Evolutionary conservation across 1,139 yeast species (phyloP), one percentile per base, ranked within the genome.

Genomic region (Debaryomyces subglobosus): DNA sequence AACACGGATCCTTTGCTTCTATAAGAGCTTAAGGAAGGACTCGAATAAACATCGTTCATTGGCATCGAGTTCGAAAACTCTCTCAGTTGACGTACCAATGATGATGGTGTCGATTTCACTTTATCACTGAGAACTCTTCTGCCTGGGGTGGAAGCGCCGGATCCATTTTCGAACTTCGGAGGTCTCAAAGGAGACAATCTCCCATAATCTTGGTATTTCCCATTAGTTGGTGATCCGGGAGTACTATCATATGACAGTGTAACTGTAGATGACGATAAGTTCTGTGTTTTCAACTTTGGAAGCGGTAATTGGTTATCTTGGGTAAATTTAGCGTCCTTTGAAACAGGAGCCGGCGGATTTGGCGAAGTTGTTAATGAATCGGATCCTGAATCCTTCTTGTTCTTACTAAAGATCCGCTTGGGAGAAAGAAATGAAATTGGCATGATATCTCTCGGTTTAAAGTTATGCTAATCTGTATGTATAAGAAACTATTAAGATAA

Each of bases 1-100:
- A 61, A 45, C 38, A 64, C 55, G 7, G 68, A 54, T 20, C 36
- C 29, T 43, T 52, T 55, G 12, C 51, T 56, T 21, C 36, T 30
- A 52, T 54, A 39, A 18, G 43, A 29, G 35, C 46, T 48, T 15
- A 53, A 32, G 10, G 64, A 57, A 33, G 52, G 55, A 13, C 49
- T 50, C 4, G 65, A 51, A 16, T 53, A 56, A n/a, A 53, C 45
- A 47, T 54, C 52, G 49, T 40, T 36, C 25, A 41, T 21, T 21
- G 45, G 29, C 24, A 42, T 20, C 10, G 56, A 47, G 43, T 54
- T 57, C n/a, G 73, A 67, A 49, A 61, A 71, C 18, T 68, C 61
- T 44, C 77, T 55, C 55, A 69, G 68, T 46, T 69, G 73, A 48
- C 78, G 65, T 3, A 72, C 77, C 49, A 65, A 65, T 2, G 75